Evolutionary conservation across 2,329 filamentous ascomycete species (phyloP), one percentile per base, ranked within the genome.

Genomic region (Sporothrix phasma): DNA sequence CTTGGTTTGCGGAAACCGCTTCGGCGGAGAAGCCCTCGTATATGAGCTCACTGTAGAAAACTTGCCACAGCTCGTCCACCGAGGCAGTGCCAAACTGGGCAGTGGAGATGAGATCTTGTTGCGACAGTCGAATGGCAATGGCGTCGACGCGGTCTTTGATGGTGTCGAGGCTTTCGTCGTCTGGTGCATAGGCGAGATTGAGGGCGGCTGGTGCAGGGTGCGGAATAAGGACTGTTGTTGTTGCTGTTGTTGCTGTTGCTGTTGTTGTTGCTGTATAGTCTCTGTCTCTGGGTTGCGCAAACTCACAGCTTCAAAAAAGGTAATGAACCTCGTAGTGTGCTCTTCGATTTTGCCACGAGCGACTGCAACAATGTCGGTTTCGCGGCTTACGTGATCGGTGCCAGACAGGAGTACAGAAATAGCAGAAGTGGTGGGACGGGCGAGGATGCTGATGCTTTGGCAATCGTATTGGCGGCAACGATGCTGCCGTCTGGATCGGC

Each of bases 111-210:
- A 66, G 62, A 73, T 74, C 66, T 75, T 73, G 76, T 11, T 75
- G 75, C 60, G 80, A 81, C 26, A 86, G 75, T 11, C 78, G 77
- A 11, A 76, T 72, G 3, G 84, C 84, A 67, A 87, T 80, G 34
- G 73, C 73, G 68, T 87, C 84, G 37, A 87, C 80, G 69, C 85
- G 84, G 70, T 84, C 80, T 71, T 84, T 81, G 69, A 87, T 84
- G 7, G 72, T 71, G 64, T 86, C 80, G 39, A 85, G 73, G 26
- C 77, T 74, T 19, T 75, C 72, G 49, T 72, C 75, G 53, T 75
- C 74, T n/a, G 74, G 72, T 76, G 61, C 46, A 61, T 54, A 22
- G 64, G 64, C 5, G 66, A 61, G 29, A 66, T 64, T 47, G 63
- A 31, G 60, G 11, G 71, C 24, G 19, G 34, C 7, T 45, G 46